These are phyloP conservation scores for Aphanomyces cochlioides DNA, from an alignment of 352 stramenopile species.

Conservation along the genomic window DNA sequence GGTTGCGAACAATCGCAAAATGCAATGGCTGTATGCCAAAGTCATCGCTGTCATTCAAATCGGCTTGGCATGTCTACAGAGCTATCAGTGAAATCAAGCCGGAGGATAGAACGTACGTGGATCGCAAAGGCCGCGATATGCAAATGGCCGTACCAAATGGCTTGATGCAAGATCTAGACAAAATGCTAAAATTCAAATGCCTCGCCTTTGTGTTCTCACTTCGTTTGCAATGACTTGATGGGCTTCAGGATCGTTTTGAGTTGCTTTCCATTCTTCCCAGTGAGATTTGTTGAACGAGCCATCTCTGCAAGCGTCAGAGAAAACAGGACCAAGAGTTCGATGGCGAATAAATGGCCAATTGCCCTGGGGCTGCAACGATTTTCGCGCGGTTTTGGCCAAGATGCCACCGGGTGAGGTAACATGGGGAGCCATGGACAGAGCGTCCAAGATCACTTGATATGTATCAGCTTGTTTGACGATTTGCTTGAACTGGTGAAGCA, in stretches of 20 bases:
- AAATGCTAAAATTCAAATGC: neutral
- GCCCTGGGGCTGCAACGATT: slow-evolving; percentile 48
- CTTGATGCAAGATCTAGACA: slow-evolving; percentile 56
- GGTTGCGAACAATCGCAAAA: slow-evolving; percentile 71
- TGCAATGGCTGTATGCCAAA: slow-evolving; percentile 65
- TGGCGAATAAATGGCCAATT: slow-evolving; percentile 44
- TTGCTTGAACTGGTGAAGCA: slow-evolving; percentile 77
- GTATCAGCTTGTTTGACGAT: slow-evolving; percentile 69
- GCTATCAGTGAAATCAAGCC: neutral
- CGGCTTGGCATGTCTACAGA: slow-evolving; percentile 36
- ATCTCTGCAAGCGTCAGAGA: slow-evolving; percentile 27
- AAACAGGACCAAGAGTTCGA: slow-evolving; percentile 43
- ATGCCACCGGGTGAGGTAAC: neutral
- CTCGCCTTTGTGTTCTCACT: slow-evolving; percentile 1
- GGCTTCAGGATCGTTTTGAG: slow-evolving; percentile 28
- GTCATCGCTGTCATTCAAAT: slow-evolving; percentile 73
- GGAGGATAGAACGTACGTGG: slow-evolving; percentile 34
- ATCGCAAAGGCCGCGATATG: slow-evolving; percentile 63
- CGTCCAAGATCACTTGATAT: slow-evolving; percentile 66
- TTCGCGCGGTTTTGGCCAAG: slow-evolving; percentile 31
- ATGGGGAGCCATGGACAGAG: slow-evolving; percentile 38
- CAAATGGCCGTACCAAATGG: slow-evolving; percentile 63
- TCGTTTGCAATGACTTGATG: slow-evolving; percentile 63
- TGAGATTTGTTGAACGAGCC: slow-evolving; percentile 29
- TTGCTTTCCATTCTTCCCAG: slow-evolving; percentile 51